Base-by-base conservation (phyloP, 768 basidiomycete species). In the Tephrocybe sp. region DNA sequence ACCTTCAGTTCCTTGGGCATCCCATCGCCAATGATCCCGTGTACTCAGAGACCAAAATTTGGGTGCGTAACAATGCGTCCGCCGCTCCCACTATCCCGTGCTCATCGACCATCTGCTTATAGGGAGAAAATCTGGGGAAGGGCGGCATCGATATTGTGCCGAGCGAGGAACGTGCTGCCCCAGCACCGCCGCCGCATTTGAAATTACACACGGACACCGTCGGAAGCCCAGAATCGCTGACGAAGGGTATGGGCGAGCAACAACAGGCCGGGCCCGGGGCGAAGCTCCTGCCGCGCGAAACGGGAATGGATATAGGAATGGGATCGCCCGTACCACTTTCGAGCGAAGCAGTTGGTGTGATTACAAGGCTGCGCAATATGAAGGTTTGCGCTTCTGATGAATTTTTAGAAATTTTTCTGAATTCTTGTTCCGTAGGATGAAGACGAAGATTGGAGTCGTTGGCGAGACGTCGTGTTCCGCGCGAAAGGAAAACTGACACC, bases 21-120 rank as follows among this genome's bases (percentile, higher is more conserved):
- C 88, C 97, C 0, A 93, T 99, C 54, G 90, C 92, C 9, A 98
- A 99, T 63, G 97, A 98, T 58, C 91, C 94, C 2, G 79, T 98
- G 2, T 99, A 99, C 67, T 87, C 88, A 15, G 87, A 89, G 51
- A 71, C 74, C 27, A 78, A 76, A 32, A 89, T 90, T 44, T 92
- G 89, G 89, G 89, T 84, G 58, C 32, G 63, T 57, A 12, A n/a
- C 15, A 32, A 2, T 8, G 19, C 39, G 12, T 15, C 26, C 21
- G 6, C 21, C 27, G 9, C 13, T 41, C 38, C n/a, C n/a, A 24
- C n/a, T 38, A 7, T 24, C 15, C 42, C 36, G 30, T 41, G 25
- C 39, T 52, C 43, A 56, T 44, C 30, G 22, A n/a, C 24, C 16
- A 13, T 3, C 21, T 15, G 18, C 18, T 46, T 35, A 24, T 35